Evolutionary conservation across 2,329 filamentous ascomycete genomes (phyloP), one percentile per base, ranked within the genome.

Genomic region (Aulographum hederae): DNA sequence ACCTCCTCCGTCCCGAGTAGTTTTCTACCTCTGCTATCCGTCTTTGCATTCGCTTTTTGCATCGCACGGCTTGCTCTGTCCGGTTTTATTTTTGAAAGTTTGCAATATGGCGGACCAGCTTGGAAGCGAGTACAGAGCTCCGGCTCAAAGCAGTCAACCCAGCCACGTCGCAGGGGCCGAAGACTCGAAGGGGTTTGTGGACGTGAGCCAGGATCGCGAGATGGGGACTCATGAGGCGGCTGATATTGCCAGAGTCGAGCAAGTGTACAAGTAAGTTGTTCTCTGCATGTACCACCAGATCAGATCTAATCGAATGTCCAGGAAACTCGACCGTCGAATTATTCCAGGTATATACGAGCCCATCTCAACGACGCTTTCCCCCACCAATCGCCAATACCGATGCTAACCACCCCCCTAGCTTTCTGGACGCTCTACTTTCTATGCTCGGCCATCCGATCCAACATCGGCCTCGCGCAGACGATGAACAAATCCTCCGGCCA

Each of bases 401-500:
- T 25, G 8, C 8, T 8, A 33, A 25, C 21, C n/a, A 20, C 25
- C 13, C 32, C 6, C 17, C 11, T 15, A 66, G 80, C 84, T 18
- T 86, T 93, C 53, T 93, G 84, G 84, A 53, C 76, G 12, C 65
- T 93, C 12, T 93, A 93, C 58, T 93, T 93, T 49, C 67, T 93
- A 40, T 89, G 81, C 62, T 89, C 82, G 0, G 84, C 81, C 37
- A 89, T 93, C 45, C 74, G 82, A 32, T 89, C 81, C 45, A 93
- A 91, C 54, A 80, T 93, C 41, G 82, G 82, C 38, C 73, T 93
- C 42, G 79, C 84, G n/a, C 81, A 93, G 57, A 93, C 84, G 2
- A 93, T 93, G 84, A 93, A 93, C 55, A 55, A 50, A 18, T 55
- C 65, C 13, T 55, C 66, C 26, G 65, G 67, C 20, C 81, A 93